These are phyloP conservation scores for Ceratobasidium sp. DNA, from an alignment of 1,284 basidiomycete genomes.

Conservation along the genomic window DNA sequence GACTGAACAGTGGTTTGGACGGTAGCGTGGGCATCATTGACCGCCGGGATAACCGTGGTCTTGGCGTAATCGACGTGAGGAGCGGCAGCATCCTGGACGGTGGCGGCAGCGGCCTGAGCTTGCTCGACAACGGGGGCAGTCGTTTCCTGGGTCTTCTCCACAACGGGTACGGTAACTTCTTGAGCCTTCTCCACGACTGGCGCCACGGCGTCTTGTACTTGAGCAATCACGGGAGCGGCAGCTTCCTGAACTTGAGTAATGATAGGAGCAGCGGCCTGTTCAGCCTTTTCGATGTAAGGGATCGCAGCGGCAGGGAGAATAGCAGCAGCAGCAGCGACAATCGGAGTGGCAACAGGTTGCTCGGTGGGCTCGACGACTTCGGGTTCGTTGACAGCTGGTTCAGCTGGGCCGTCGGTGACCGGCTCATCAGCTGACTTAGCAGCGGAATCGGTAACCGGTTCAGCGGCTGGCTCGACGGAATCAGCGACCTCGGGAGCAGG, in stretches of 20 bases:
- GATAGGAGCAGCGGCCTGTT: constrained; percentile 10
- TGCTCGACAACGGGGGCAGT: constrained; percentile 17
- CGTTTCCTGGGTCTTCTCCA: constrained; percentile 9
- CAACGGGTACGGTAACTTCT: constrained; percentile 8
- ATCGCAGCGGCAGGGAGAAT: constrained; percentile 15
- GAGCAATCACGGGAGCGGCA: constrained; percentile 6
- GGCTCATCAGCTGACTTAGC: constrained; percentile 3
- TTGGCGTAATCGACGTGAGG: constrained; percentile 24
- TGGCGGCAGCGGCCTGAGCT: constrained; percentile 1
- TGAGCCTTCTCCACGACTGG: constrained; percentile 23
- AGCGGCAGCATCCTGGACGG: constrained; percentile 16
- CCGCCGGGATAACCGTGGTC: constrained; percentile 23
- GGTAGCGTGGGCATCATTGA: constrained; percentile 27
- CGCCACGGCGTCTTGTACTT: constrained; percentile 3
- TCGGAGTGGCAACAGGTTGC: constrained; percentile 19
- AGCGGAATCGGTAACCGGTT: constrained; percentile 27
- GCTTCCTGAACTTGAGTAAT: constrained; percentile 13
- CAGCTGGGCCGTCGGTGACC: constrained; percentile 26
- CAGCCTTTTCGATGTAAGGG: constrained; percentile 4
- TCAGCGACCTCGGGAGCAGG: no score
- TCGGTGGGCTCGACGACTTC: constrained; percentile 5
- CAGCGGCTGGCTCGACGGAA: neutral
- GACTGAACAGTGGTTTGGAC: constrained; percentile 12
- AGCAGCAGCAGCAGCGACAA: constrained; percentile 20
- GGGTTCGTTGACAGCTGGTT: constrained; percentile 31